phyloP scores from a whole-genome alignment of 805 yeast genomes.

The Phaffomyces thermotolerans region DNA sequence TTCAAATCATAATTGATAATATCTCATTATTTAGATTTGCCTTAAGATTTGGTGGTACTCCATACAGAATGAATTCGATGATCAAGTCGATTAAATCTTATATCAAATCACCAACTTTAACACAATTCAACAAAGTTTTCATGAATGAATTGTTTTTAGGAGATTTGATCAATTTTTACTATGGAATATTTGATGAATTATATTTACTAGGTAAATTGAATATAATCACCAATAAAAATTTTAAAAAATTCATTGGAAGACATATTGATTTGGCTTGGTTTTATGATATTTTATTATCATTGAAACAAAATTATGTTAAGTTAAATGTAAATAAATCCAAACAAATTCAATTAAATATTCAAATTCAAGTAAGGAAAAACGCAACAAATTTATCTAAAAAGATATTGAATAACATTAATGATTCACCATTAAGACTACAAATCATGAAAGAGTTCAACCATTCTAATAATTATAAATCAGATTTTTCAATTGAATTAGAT shows the following conservation, averaged over 20 bases:
- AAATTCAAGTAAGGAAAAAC: conserved; percentile 51
- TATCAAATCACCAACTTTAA: conserved; percentile 13
- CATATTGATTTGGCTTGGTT: conserved; percentile 70
- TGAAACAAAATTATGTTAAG: conserved; percentile 43
- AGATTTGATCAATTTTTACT: conserved; percentile 51
- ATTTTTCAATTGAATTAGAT: conserved; percentile 23
- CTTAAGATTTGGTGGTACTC: conserved; percentile 63
- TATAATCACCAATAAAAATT: conserved; percentile 32
- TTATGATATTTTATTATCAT: conserved; percentile 50
- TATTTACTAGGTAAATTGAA: conserved; percentile 48
- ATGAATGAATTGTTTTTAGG: conserved; percentile 40
- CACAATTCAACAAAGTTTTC: conserved; percentile 25
- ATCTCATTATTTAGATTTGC: conserved; percentile 57
- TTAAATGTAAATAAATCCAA: conserved; percentile 36
- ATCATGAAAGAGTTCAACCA: conserved; percentile 24
- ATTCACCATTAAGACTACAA: conserved; percentile 24
- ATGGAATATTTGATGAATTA: conserved; percentile 59
- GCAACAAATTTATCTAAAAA: conserved; percentile 40
- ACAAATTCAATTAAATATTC: conserved; percentile 49
- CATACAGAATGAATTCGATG: conserved; percentile 43
- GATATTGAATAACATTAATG: conserved; percentile 22
- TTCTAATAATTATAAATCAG: not conserved
- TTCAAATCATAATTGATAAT: conserved; percentile 38
- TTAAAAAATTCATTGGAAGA: conserved; percentile 35
- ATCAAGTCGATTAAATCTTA: conserved; percentile 26